phyloP scores from a whole-genome alignment of 2,329 filamentous ascomycete genomes.

The Cladosporium sp. region DNA sequence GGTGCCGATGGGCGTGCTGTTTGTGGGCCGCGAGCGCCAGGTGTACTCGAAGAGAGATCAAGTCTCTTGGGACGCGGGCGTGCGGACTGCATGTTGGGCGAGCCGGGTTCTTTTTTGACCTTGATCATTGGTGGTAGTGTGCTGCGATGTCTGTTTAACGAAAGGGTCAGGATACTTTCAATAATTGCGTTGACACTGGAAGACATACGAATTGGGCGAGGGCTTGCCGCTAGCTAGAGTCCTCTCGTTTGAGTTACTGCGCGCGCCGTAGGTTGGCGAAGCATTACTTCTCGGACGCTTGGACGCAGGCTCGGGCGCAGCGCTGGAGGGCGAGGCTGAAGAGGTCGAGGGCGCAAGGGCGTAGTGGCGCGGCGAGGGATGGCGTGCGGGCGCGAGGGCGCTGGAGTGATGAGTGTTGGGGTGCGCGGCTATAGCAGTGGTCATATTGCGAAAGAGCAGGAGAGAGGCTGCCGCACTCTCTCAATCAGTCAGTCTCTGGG shows the following conservation, averaged over 20 bases:
- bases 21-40: constrained; percentile 44
- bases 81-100: constrained; percentile 73
- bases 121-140: constrained; percentile 73
- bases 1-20: constrained; percentile 64
- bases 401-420: constrained; percentile 44
- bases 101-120: constrained; percentile 94
- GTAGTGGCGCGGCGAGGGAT: constrained; percentile 46
- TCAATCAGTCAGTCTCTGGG: background rate
- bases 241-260: constrained; percentile 31
- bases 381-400: constrained; percentile 37
- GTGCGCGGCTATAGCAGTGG: constrained; percentile 50
- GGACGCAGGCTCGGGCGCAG: constrained; percentile 32
- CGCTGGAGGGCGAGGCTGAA: constrained; percentile 35
- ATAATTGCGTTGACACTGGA: background rate
- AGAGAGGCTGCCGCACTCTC: constrained; percentile 1
- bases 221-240: constrained; percentile 53
- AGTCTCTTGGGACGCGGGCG: constrained; percentile 76
- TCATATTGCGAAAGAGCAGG: constrained; percentile 38
- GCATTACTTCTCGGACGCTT: constrained; percentile 40
- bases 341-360: constrained; percentile 43
- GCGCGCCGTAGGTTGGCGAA: constrained; percentile 31
- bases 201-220: constrained; percentile 55
- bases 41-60: constrained; percentile 65
- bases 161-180: constrained; percentile 3
- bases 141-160: constrained; percentile 53